Evolutionary conservation across 345 rosid species (phyloP), one percentile per base, ranked within the genome.

Genomic region (Turritis glabra): DNA sequence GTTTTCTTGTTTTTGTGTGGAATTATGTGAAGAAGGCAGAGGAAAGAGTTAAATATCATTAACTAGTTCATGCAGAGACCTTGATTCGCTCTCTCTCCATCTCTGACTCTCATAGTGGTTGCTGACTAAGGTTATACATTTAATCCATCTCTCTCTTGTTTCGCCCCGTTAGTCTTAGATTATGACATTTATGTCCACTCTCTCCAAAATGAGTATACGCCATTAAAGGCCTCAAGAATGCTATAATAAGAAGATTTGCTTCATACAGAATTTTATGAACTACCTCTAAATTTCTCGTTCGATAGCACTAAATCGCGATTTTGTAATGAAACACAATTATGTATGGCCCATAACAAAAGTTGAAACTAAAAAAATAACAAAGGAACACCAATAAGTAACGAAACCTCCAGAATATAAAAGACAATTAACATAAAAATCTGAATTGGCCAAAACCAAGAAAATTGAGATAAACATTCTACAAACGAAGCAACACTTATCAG

Each of bases 41-140:
- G 18, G 44, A 21, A 21, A 35, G 37, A n/a, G 64, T 64, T 69
- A 27, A 43, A 61, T 18, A 46, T 70, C 41, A 87, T 88, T 18
- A 33, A 33, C 44, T n/a, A n/a, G n/a, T n/a, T 12, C 44, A 33
- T 33, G 55, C 52, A 74, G 85, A 87, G 87, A 64, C 58, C 38
- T 65, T 51, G 18, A 33, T 32, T 64, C 58, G 65, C 57, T 44
- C 37, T 73, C 37, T 27, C 21, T 32, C 27, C 10, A 26, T 19
- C 63, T 30, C 53, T 26, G 38, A 4, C 63, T 30, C 53, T 26
- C 47, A 4, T 27, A 57, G 72, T 75, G 53, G 15, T 58, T 58
- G 79, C 59, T 74, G 78, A 74, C 69, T 50, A 29, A 40, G 37
- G 12, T 7, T 15, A 44, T 47, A 17, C 53, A 26, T 65, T 58